Evolutionary conservation across 78 protist genomes (phyloP), one percentile per base, ranked within the genome.

Genomic region (Pigoraptor vietnamica): DNA sequence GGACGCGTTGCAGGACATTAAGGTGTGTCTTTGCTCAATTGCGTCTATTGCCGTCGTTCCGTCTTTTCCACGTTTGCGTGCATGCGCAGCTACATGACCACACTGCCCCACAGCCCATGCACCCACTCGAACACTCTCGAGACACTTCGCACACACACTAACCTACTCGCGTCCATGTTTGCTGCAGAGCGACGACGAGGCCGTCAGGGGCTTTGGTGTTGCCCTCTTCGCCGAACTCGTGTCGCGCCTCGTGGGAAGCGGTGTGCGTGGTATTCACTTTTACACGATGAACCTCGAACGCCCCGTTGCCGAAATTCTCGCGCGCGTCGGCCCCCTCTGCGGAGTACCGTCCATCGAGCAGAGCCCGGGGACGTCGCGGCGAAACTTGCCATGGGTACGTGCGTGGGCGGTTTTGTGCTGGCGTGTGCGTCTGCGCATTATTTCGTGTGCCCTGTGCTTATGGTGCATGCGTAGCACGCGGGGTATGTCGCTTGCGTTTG

Each of bases 221-320:
- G 37, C 88, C 25, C 40, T 92, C 32, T 86, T 91, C 9, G 39
- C 92, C 1, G 90, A 92, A 36, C 96, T 98, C 34, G 21, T 86
- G 29, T 10, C 1, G 1, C 34, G 36, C 32, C 55, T 86, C 24
- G 32, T 1, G 23, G 34, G 19, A 23, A 55, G n/a, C 55, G 89
- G 89, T 39, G 97, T 95, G 95, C 39, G 36, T 86, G 98, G 96
- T 39, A 23, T 98, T 24, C 99, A 98, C 90, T 97, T 98, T 79
- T 98, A 98, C 93, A 97, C 98, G 0, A 88, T 98, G 39, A 98
- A 98, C 90, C 90, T 95, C 24, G 99, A 97, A 87, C 39, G 93
- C 36, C 67, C 93, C 32, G 95, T 93, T 9, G 87, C 93, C 34
- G 83, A 90, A 67, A 90, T 96, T 25, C 91, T 96, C 38, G 91